Evolutionary conservation across 2,329 filamentous ascomycete species (phyloP).

Genomic region (Curvularia sp.): DNA sequence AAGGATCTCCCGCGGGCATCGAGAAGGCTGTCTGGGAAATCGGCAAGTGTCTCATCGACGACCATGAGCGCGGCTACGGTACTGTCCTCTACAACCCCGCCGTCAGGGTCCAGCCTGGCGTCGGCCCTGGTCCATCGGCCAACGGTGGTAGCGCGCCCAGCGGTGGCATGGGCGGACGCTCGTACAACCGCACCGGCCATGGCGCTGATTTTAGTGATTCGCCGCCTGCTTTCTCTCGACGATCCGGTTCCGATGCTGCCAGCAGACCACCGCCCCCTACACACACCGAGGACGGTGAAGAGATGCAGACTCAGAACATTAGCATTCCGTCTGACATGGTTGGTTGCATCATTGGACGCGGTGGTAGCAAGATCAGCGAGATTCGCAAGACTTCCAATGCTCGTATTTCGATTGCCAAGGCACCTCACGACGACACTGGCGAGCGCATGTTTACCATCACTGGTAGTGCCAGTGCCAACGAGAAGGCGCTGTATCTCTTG

Average conservation of each 20-base stretch:
- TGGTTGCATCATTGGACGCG: constrained; percentile 96
- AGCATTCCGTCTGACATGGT: constrained; percentile 99
- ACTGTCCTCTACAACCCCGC: constrained; percentile 98
- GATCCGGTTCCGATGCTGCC: constrained; percentile 82
- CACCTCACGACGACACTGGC: constrained; percentile 94
- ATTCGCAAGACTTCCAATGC: constrained; percentile 97
- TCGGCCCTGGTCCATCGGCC: constrained; percentile 59
- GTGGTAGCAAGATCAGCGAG: constrained; percentile 96
- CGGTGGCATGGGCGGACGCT: constrained; percentile 61
- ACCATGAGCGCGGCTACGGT: constrained; percentile 95
- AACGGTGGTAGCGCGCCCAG: constrained; percentile 62
- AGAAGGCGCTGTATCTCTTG: constrained; percentile 92
- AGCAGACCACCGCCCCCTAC: constrained; percentile 79
- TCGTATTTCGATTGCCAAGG: constrained; percentile 96
- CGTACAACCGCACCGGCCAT: constrained; percentile 92
- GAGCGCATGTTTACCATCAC: constrained; percentile 99
- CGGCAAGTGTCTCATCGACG: constrained; percentile 96
- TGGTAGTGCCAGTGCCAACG: constrained; percentile 90
- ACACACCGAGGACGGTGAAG: constrained; percentile 94
- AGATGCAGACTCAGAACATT: constrained; percentile 98
- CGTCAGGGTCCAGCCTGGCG: constrained; percentile 78
- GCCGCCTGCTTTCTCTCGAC: constrained; percentile 71
- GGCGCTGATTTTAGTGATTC: constrained; percentile 96
- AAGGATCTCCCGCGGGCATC: constrained; percentile 92
- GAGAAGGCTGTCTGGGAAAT: constrained; percentile 98